Conservation (phyloP, 495 filamentous ascomycete species). For the Penicillium canariense region DNA sequence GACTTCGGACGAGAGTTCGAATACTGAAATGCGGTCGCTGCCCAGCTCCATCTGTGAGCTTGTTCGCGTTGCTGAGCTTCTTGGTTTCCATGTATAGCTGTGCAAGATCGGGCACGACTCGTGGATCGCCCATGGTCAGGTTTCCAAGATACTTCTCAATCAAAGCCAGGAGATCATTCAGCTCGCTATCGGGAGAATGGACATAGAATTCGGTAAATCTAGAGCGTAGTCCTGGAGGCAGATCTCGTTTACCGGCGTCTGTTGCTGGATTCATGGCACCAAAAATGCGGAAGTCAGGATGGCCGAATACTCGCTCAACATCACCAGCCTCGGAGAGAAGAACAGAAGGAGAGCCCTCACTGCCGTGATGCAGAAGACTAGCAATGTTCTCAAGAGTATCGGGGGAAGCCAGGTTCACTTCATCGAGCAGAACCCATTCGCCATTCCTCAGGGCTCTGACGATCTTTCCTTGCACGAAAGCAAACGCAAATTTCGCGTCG, state of each 20-base stretch:
- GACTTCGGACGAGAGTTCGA: constrained; percentile 84
- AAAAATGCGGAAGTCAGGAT: constrained; percentile 93
- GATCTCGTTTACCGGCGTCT: constrained; percentile 91
- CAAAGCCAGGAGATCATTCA: constrained; percentile 78
- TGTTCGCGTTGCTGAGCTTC: constrained; percentile 72
- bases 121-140: constrained; percentile 59
- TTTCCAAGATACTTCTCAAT: constrained; percentile 81
- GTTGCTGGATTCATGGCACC: constrained; percentile 99
- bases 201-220: constrained; percentile 95
- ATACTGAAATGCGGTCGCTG: constrained; percentile 95
- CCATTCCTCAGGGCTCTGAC: constrained; percentile 90
- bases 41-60: constrained; percentile 87
- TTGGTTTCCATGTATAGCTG: constrained; percentile 85
- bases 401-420: constrained; percentile 92
- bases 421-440: constrained; percentile 96
- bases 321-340: constrained; percentile 89
- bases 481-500: constrained; percentile 83
- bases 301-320: constrained; percentile 81
- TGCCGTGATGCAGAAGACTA: constrained; percentile 71
- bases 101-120: constrained; percentile 72
- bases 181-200: constrained; percentile 77
- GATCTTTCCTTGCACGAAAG: constrained; percentile 93
- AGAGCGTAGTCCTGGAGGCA: constrained; percentile 78
- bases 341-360: constrained; percentile 68
- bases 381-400: constrained; percentile 93